Conservation (phyloP, 352 stramenopile genomes). For the Pythium angustatum region DNA sequence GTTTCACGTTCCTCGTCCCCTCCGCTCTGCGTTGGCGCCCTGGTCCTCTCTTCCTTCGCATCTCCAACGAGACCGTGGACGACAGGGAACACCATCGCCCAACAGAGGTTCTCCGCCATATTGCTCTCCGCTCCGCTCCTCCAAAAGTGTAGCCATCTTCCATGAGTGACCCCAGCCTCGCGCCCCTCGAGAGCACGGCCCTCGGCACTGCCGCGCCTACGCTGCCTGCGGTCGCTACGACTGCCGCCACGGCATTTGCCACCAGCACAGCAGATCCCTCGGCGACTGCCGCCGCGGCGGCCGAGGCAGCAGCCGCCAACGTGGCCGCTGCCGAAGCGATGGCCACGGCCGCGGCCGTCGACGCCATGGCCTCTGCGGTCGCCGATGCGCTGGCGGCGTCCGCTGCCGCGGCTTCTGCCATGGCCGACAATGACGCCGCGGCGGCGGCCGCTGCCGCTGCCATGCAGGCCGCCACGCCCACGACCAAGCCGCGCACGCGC, state of each 20-base stretch:
- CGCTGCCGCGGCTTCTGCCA: constrained; percentile 1
- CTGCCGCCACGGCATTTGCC: neutral
- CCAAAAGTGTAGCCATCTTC: constrained; percentile 24
- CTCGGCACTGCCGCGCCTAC: neutral
- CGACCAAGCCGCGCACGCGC: constrained; percentile 40
- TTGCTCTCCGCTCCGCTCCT: constrained; percentile 14
- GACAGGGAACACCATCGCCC: constrained; percentile 30
- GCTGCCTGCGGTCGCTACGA: neutral
- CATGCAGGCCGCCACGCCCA: neutral
- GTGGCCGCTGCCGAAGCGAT: neutral
- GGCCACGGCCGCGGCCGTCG: neutral
- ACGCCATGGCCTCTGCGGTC: constrained; percentile 6
- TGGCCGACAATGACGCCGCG: neutral
- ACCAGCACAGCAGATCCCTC: too few relatives aligned
- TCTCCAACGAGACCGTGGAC: neutral
- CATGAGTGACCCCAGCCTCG: constrained; percentile 19
- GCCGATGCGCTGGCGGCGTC: too few relatives aligned
- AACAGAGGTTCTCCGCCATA: constrained; percentile 29
- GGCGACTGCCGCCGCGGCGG: neutral
- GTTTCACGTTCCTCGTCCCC: neutral
- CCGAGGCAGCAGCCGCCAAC: neutral
- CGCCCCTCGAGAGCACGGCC: neutral
- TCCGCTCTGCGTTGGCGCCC: neutral
- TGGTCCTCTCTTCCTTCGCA: neutral
- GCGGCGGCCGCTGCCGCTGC: neutral